Evolutionary conservation across 2,329 filamentous ascomycete genomes (phyloP), one percentile per base, ranked within the genome.

Genomic region (Cercospora citrullina): DNA sequence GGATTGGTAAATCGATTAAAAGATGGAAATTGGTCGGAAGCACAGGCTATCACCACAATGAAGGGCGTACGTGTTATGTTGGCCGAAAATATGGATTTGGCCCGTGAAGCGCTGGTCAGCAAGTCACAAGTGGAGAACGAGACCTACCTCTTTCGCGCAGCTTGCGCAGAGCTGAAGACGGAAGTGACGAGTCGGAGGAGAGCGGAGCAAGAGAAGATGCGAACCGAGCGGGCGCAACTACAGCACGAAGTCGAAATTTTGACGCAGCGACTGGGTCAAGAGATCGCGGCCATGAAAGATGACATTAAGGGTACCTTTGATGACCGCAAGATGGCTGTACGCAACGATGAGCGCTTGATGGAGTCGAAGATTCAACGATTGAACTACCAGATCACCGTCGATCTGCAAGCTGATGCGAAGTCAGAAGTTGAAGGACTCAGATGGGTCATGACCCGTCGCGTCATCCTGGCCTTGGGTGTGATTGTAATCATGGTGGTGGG

Each of bases 191-290:
- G 93, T 70, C 90, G 90, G 64, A 86, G 93, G 26, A 90, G 90
- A 72, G 85, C 88, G 0, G 89, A 92, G 72, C 90, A 93, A 71
- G 94, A 97, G 79, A 87, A 90, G 68, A 90, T 93, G 81, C 87
- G 94, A 39, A 90, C 92, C 71, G 91, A 97, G 77, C 86, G 95
- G 48, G 92, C 91, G 4, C 89, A 94, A 60, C 80, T 99, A 72
- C 93, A 97, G 81, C 94, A 97, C 78, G 95, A 98, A 79, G 89
- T 94, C n/a, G 95, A 99, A 78, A 96, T 97, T 18, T 79, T 97
- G 64, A 89, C 87, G 65, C 95, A 98, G 82, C 87, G 90, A 59
- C 84, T 97, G 67, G 91, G 89, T 36, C 94, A 97, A 79, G 94
- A 98, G 77, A 84, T 94, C 28, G 81, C 89, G 65, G 90, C 87